Percentiles rank a stretch among this genome's conserved stretches.
These are phyloP conservation scores for Ustilago bromivora DNA, from an alignment of 1,284 basidiomycete genomes.

Conservation along the genomic window DNA sequence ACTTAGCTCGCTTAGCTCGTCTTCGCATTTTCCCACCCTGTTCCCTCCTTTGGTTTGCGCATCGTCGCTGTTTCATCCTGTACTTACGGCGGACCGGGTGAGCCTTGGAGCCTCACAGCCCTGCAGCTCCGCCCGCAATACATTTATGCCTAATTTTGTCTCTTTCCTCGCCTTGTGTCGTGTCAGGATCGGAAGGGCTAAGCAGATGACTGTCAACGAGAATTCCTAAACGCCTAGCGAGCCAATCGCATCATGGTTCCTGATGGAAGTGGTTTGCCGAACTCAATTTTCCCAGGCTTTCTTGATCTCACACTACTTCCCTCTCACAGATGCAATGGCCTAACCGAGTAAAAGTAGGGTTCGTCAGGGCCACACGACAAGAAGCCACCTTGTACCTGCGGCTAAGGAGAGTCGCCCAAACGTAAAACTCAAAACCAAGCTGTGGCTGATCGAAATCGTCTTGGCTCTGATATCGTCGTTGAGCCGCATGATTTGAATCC, in stretches of 20 bases:
- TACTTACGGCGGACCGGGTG: too few species aligned
- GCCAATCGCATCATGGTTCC: conserved; percentile 25
- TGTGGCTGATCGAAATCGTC: background rate
- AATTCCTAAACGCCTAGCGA: background rate
- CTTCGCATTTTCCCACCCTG: too few species aligned
- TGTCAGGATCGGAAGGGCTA: background rate
- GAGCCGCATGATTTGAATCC: background rate
- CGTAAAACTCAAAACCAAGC: background rate
- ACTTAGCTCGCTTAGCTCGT: too few species aligned
- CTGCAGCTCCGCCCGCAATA: too few species aligned
- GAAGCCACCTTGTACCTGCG: background rate
- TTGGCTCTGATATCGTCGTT: background rate
- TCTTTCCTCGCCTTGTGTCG: too few species aligned
- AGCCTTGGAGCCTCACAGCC: too few species aligned
- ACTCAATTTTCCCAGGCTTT: conserved; percentile 14
- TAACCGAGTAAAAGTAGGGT: conserved; percentile 4
- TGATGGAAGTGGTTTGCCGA: conserved; percentile 16
- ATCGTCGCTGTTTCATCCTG: too few species aligned
- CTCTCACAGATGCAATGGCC: background rate
- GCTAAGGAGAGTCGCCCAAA: background rate
- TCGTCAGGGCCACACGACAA: background rate
- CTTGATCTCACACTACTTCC: conserved; percentile 5
- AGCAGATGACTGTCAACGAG: conserved; percentile 3
- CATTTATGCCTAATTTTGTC: too few species aligned
- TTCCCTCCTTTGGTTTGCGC: too few species aligned